phyloP scores from a whole-genome alignment of 2,329 filamentous ascomycete species.

The Pseudogymnoascus sp. region DNA sequence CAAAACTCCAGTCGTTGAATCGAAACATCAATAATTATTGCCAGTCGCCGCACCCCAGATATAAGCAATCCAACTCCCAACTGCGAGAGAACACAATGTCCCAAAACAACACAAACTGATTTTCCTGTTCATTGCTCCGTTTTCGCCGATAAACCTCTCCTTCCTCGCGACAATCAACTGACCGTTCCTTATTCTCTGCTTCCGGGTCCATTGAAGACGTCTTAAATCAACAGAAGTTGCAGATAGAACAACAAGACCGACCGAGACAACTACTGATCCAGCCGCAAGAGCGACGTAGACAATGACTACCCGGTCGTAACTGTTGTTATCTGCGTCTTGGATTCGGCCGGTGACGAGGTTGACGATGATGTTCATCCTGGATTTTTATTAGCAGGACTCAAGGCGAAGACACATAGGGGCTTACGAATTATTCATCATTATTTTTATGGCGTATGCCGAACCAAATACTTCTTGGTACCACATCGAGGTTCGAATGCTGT shows the following conservation, averaged over 20 bases:
- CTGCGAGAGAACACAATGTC: conserved; percentile 36
- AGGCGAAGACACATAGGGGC: conserved; percentile 12
- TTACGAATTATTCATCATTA: conserved; percentile 51
- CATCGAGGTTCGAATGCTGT: conserved; percentile 50
- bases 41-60: conserved; percentile 53
- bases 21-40: conserved; percentile 30
- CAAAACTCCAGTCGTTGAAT: neutral
- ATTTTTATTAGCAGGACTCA: neutral
- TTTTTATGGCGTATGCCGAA: conserved; percentile 50
- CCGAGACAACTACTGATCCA: conserved; percentile 38
- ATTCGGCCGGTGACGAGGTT: conserved; percentile 49
- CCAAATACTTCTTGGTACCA: conserved; percentile 54
- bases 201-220: conserved; percentile 50
- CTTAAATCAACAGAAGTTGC: conserved; percentile 36
- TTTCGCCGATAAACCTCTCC: conserved; percentile 32
- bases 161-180: conserved; percentile 36
- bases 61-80: conserved; percentile 48
- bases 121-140: conserved; percentile 31
- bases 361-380: conserved; percentile 51
- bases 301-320: conserved; percentile 46
- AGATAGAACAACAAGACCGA: conserved; percentile 32
- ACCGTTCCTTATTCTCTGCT: conserved; percentile 40
- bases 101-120: conserved; percentile 38
- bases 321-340: conserved; percentile 49
- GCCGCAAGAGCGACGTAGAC: conserved; percentile 48